Evolutionary conservation across 2,329 filamentous ascomycete genomes (phyloP).

Genomic region (Trichoderma guizhouense): DNA sequence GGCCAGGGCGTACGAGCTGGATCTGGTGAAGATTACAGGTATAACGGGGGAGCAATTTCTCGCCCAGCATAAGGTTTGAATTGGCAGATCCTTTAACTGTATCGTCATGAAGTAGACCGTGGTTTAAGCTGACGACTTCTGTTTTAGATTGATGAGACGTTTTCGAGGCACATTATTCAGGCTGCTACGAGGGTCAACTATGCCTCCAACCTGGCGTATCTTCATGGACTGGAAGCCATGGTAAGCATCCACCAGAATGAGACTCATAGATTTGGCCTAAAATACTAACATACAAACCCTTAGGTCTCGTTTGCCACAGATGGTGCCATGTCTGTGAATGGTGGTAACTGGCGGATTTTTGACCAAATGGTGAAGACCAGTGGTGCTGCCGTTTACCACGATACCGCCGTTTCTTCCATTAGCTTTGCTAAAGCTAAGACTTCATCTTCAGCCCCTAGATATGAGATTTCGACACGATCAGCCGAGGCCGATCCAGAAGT

Average conservation of each 20-base stretch:
- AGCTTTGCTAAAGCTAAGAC: slow-evolving; percentile 43
- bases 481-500: slow-evolving; percentile 29
- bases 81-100: neutral
- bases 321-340: slow-evolving; percentile 72
- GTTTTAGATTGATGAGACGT: slow-evolving; percentile 57
- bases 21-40: slow-evolving; percentile 62
- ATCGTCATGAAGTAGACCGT: neutral
- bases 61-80: slow-evolving; percentile 53
- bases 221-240: slow-evolving; percentile 89
- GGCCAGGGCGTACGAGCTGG: slow-evolving; percentile 63
- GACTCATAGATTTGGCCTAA: neutral
- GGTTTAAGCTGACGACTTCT: neutral
- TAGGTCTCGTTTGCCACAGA: slow-evolving; percentile 82
- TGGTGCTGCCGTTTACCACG: slow-evolving; percentile 57
- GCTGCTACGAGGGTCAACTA: slow-evolving; percentile 93
- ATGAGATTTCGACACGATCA: slow-evolving; percentile 37
- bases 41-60: slow-evolving; percentile 73
- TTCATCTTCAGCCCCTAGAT: slow-evolving; percentile 41
- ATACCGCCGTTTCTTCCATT: slow-evolving; percentile 65
- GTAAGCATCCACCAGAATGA: slow-evolving; percentile 32
- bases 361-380: slow-evolving; percentile 70
- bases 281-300: neutral
- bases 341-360: slow-evolving; percentile 96
- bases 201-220: slow-evolving; percentile 78
- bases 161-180: slow-evolving; percentile 80